Base-by-base conservation (phyloP, 139 green algal genomes). In the Chlamydomonas incerta region DNA sequence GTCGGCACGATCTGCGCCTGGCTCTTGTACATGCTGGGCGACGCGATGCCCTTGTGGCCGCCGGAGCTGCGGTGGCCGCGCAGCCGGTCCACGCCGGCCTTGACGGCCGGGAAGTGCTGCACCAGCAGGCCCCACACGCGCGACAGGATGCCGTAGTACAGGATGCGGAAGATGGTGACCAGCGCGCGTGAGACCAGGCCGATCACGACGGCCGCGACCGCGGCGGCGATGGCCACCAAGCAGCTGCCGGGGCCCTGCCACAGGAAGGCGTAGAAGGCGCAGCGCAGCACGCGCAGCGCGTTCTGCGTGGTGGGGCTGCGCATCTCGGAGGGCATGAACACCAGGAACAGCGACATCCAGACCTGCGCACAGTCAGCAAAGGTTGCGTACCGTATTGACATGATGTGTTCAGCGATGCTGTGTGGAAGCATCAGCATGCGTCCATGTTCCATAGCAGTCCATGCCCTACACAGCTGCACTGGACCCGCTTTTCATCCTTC, bases 231-330 rank as follows among this genome's bases (percentile, higher is more conserved):
- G 41, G 41, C 41, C 41, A 50, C 41, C 5, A 50, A 8, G 34
- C 13, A 34, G 74, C 74, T 82, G 74, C 74, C 74, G 58, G 74
- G 74, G 34, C 74, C 74, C 35, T 82, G 74, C 24, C 50, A 60
- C 34, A 71, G 5, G 58, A 82, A 82, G 13, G 74, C 74, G 17
- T 26, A 28, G 14, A 70, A 26, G 8, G 57, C 35, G 57, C 74
- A 35, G 34, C 74, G 23, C 57, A 72, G 34, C 57, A 82, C 74
- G 35, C 57, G 57, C 34, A 71, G 50, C 57, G 71, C 28, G 24
- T 58, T 28, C 21, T 23, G 23, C 9, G 34, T 37, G 58, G 74
- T 82, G 57, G 74, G 74, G 29, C 14, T 60, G 14, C 14, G 57
- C 9, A 70, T n/a, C 26, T 82, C 74, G 26, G n/a, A 29, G 24